Evolutionary conservation across 163 green algal genomes (phyloP), one percentile per base, ranked within the genome.

Genomic region (Chloromonas sp.): DNA sequence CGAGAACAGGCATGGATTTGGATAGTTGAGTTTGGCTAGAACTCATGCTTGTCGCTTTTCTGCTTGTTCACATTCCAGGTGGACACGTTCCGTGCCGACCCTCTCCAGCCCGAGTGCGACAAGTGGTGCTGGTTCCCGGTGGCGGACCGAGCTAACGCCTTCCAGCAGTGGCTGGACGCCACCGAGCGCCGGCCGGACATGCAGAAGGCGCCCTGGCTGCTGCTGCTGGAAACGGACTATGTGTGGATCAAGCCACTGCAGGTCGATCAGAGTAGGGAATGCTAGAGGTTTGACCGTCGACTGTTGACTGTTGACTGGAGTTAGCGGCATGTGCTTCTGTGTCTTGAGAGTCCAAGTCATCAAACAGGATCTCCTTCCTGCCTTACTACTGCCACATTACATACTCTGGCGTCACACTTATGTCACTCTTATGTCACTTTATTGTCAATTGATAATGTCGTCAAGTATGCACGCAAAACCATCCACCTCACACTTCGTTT

Each of bases 151-250:
- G 94, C 94, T 15, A 96, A 97, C 84, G 96, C 96, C 0, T 90
- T 99, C 57, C 83, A 87, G 83, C 83, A 98, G 89, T 99, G 93
- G 81, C 90, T 98, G 15, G 85, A 93, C 60, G 91, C 92, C 0
- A 91, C 90, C 0, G 84, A 90, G 2, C 86, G 86, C 36, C 79
- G 96, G 81, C 88, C 91, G 0, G 88, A 88, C 0, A 77, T 95
- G 74, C 76, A 70, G 8, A 85, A 90, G 79, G 92, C 89, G 1
- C 90, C 92, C 0, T 98, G 93, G 94, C 84, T 99, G 74, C 92
- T 98, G 36, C 91, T 99, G 88, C 95, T 98, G 58, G 97, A 99
- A 91, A 96, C 92, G 8, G 97, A 99, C 86, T 99, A 99, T 79
- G 94, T 98, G 8, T 98, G 96, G 90, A 92, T 97, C 84, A 97